phyloP scores from a whole-genome alignment of 2,329 filamentous ascomycete species.

The Ophiostoma novo-ulmi region DNA sequence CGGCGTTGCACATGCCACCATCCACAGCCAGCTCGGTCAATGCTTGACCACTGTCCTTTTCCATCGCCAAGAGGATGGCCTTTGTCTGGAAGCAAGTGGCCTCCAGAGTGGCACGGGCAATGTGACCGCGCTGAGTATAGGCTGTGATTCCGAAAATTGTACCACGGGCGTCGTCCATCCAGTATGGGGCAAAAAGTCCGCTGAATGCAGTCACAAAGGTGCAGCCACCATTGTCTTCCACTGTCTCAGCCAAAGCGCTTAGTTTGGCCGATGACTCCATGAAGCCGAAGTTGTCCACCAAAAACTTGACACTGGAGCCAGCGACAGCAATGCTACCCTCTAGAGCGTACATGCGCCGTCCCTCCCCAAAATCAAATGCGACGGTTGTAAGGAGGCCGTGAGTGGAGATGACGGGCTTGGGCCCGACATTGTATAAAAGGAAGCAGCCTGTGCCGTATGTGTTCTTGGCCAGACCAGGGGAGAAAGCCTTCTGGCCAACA shows the following conservation, averaged over 20 bases:
- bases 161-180: conserved; percentile 88
- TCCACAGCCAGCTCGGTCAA: conserved; percentile 75
- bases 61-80: conserved; percentile 88
- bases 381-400: conserved; percentile 79
- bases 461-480: conserved; percentile 78
- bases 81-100: conserved; percentile 90
- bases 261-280: conserved; percentile 49
- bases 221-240: conserved; percentile 72
- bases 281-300: conserved; percentile 60
- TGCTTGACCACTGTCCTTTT: conserved; percentile 71
- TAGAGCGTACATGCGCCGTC: conserved; percentile 64
- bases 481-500: conserved; percentile 80
- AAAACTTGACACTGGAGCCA: conserved; percentile 75
- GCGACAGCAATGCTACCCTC: conserved; percentile 82
- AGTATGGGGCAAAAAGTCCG: conserved; percentile 87
- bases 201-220: conserved; percentile 88
- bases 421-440: conserved; percentile 80
- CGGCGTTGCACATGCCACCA: conserved; percentile 82
- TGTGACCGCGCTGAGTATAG: conserved; percentile 78
- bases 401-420: conserved; percentile 76
- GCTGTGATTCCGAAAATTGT: conserved; percentile 84
- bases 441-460: conserved; percentile 89
- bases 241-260: conserved; percentile 47
- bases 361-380: conserved; percentile 69
- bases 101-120: conserved; percentile 83